Conservation (phyloP, 2,329 filamentous ascomycete species). For the Fusarium chaquense region DNA sequence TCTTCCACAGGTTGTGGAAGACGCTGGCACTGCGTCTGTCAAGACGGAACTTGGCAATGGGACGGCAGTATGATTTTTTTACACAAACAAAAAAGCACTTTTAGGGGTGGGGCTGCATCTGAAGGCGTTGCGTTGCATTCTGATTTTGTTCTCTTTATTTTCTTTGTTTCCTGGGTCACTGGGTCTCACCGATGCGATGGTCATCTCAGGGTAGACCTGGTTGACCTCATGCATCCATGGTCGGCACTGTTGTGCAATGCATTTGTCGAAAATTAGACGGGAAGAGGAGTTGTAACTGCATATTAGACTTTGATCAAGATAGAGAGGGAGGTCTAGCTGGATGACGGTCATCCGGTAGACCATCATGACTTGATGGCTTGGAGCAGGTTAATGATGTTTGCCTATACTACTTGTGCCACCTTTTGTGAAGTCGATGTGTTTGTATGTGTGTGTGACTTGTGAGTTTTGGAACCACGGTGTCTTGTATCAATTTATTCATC, state of each 20-base stretch:
- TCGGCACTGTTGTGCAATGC: constrained; percentile 51
- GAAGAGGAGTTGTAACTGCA: constrained; percentile 54
- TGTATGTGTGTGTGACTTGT: neutral
- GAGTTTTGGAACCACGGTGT: neutral
- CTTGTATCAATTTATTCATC: neutral
- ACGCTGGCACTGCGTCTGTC: constrained; percentile 57
- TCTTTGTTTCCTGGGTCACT: constrained; percentile 44
- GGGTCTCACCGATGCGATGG: constrained; percentile 39
- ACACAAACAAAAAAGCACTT: constrained; percentile 49
- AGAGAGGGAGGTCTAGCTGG: constrained; percentile 51
- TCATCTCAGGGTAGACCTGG: constrained; percentile 36
- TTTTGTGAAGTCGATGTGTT: constrained; percentile 24
- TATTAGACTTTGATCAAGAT: constrained; percentile 57
- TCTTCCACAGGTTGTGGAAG: constrained; percentile 60
- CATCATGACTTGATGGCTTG: constrained; percentile 53
- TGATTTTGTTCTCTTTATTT: constrained; percentile 47
- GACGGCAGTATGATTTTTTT: constrained; percentile 50
- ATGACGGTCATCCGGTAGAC: constrained; percentile 47
- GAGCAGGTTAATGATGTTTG: constrained; percentile 53
- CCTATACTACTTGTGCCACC: constrained; percentile 35
- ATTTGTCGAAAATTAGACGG: constrained; percentile 55
- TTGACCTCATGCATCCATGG: constrained; percentile 48
- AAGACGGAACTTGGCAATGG: constrained; percentile 55
- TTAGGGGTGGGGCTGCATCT: constrained; percentile 53
- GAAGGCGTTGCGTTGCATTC: constrained; percentile 57